phyloP scores from a whole-genome alignment of 2,329 filamentous ascomycete species.

The Ceratocystis diversiconidia region DNA sequence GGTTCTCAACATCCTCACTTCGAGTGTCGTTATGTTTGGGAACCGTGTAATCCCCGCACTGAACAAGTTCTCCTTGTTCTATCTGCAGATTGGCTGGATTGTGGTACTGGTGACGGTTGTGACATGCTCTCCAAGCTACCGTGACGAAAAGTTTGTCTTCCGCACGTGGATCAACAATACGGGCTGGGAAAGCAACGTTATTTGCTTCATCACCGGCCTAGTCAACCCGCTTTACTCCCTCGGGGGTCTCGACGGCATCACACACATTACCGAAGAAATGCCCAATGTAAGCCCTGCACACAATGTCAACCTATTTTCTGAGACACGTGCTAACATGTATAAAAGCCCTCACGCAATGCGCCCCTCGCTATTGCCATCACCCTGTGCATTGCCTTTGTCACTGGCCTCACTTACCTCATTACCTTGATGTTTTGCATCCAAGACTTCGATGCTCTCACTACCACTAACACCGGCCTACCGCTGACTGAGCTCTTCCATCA shows the following conservation, averaged over 20 bases:
- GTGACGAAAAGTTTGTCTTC: conserved; percentile 36
- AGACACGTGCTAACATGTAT: background rate
- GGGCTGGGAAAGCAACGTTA: conserved; percentile 35
- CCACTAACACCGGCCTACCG: conserved; percentile 31
- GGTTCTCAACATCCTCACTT: conserved; percentile 31
- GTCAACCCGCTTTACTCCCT: conserved; percentile 35
- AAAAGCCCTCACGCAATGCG: conserved; percentile 26
- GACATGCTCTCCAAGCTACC: conserved; percentile 32
- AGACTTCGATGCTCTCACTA: conserved; percentile 31
- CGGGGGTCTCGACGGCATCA: conserved; percentile 34
- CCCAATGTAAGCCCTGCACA: conserved; percentile 27
- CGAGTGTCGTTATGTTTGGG: conserved; percentile 34
- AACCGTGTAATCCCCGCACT: conserved; percentile 31
- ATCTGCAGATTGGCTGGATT: conserved; percentile 34
- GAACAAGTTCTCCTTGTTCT: conserved; percentile 33
- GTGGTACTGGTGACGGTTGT: conserved; percentile 35
- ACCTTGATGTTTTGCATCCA: conserved; percentile 39
- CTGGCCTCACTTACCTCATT: conserved; percentile 35
- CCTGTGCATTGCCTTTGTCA: conserved; percentile 35
- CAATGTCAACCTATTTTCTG: too few species aligned
- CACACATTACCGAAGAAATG: conserved; percentile 39
- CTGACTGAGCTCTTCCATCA: conserved; percentile 32
- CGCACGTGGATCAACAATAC: conserved; percentile 39
- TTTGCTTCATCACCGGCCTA: conserved; percentile 37
- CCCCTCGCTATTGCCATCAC: conserved; percentile 31